These are phyloP conservation scores for Kitagawia praeruptora DNA, from an alignment of 129 eudicot species.

Conservation along the genomic window DNA sequence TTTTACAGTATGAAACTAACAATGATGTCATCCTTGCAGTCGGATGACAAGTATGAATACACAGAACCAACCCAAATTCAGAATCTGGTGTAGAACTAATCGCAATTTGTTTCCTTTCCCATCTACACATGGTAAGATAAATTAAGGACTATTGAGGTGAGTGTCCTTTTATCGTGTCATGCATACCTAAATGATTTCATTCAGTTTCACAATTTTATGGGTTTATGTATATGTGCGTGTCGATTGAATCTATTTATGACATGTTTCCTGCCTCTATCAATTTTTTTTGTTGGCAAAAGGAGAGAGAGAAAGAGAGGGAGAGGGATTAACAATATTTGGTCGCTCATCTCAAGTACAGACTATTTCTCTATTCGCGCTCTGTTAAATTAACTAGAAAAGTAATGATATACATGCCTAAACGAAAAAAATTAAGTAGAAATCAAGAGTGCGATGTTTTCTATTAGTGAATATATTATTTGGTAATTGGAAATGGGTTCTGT, in stretches of 20 bases:
- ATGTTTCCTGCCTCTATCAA: neutral
- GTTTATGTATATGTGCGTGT: neutral
- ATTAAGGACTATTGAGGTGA: slow-evolving; percentile 85
- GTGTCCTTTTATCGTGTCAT: neutral
- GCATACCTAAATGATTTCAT: neutral
- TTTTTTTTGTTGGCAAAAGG: neutral
- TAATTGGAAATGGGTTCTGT: neutral
- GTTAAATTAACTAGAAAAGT: neutral
- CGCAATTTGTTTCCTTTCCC: slow-evolving; percentile 93
- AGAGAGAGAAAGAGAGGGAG: too few relatives aligned
- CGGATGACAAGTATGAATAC: slow-evolving; percentile 92
- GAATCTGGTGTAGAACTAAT: slow-evolving; percentile 85
- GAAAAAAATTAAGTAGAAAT: too few relatives aligned
- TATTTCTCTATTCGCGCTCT: neutral
- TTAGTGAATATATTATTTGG: neutral
- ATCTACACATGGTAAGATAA: slow-evolving; percentile 97
- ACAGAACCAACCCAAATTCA: slow-evolving; percentile 75
- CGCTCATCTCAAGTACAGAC: neutral
- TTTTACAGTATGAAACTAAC: neutral
- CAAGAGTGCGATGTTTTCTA: neutral
- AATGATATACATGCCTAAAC: neutral
- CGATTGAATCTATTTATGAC: neutral
- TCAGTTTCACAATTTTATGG: neutral
- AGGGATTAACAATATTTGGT: too few relatives aligned
- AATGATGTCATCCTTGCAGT: slow-evolving; percentile 30